Conservation (phyloP, 1,284 basidiomycete species). For the Golubevia sp. region DNA sequence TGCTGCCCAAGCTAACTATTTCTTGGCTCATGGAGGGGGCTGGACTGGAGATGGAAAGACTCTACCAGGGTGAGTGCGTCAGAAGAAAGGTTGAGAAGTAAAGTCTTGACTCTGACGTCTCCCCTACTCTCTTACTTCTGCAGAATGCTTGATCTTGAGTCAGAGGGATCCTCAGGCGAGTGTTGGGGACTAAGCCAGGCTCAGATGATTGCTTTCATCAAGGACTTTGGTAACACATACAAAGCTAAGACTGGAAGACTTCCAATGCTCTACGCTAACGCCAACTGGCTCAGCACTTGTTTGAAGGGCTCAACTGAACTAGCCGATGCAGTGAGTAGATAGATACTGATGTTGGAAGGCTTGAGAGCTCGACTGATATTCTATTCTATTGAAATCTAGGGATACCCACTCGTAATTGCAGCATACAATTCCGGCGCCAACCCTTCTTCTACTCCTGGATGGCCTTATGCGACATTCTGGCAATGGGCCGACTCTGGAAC, state of each 20-base stretch:
- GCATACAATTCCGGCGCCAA: slow-evolving; percentile 63
- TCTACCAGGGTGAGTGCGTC: slow-evolving; percentile 37
- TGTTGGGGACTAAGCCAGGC: slow-evolving; percentile 69
- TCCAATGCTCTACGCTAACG: slow-evolving; percentile 70
- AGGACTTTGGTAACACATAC: slow-evolving; percentile 67
- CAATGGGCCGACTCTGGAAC: slow-evolving; percentile 68
- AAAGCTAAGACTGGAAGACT: slow-evolving; percentile 64
- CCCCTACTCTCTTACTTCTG: not conserved
- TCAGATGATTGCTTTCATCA: slow-evolving; percentile 71
- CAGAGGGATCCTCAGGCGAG: slow-evolving; percentile 3
- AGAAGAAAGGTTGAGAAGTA: slow-evolving; percentile 3
- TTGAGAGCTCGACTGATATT: too few species aligned
- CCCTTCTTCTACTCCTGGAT: slow-evolving; percentile 25
- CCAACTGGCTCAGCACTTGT: slow-evolving; percentile 73
- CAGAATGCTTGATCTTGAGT: not conserved
- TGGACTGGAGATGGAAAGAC: slow-evolving; percentile 33
- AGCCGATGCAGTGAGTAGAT: slow-evolving; percentile 66
- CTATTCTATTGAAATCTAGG: too few species aligned
- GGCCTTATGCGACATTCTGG: slow-evolving; percentile 68
- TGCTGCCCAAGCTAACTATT: slow-evolving; percentile 70
- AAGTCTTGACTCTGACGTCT: not conserved
- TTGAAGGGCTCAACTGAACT: slow-evolving; percentile 67
- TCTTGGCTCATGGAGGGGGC: slow-evolving; percentile 69
- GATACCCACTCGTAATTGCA: slow-evolving; percentile 70
- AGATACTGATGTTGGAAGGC: too few species aligned